Evolutionary conservation across 83 land plant genomes (phyloP), one percentile per base, ranked within the genome.

Genomic region (Thuja plicata): DNA sequence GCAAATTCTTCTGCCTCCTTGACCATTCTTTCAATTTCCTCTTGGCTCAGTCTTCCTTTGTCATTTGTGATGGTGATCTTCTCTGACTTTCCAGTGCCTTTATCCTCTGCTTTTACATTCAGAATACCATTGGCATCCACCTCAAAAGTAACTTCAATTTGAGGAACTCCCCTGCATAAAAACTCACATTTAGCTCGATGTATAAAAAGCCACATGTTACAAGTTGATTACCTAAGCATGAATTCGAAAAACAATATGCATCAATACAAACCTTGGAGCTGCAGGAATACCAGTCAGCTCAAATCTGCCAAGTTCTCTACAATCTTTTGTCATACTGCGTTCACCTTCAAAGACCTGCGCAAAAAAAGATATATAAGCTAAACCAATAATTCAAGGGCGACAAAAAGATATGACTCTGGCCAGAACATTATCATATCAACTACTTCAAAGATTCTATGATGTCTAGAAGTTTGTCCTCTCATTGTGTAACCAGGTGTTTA

Each of bases 301-400:
- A 76, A 97, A 97, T 71, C 93, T 95, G 37, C 99, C 99, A 60
- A 97, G 96, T 35, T 90, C 88, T 76, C 94, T 89, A 78, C 96
- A 95, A 76, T 97, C 99, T 93, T 97, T 97, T 40, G 99, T 97
- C 85, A 97, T 79, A 91, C 95, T 96, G 76, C 99, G 91, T 86
- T 97, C 99, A 87, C 99, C 99, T 92, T 97, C 99, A 91, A 94
- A 97, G 62, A 97, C 99, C 99, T 97, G 91, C 15, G 77, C 70
- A 12, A 6, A 30, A 80, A 30, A 84, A 43, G 24, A 87, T 24
- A 9, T 11, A n/a, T 52, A 54, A 15, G 17, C 16, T 54, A 54
- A 15, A 54, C 12, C 19, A 16, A 54, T 19, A 54, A 54, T 54
- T 16, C 9, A 54, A 15, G 12, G 17, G 2, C 3, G 16, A 15